Evolutionary conservation across 768 basidiomycete genomes (phyloP).

Genomic region (Vishniacozyma victoriae): DNA sequence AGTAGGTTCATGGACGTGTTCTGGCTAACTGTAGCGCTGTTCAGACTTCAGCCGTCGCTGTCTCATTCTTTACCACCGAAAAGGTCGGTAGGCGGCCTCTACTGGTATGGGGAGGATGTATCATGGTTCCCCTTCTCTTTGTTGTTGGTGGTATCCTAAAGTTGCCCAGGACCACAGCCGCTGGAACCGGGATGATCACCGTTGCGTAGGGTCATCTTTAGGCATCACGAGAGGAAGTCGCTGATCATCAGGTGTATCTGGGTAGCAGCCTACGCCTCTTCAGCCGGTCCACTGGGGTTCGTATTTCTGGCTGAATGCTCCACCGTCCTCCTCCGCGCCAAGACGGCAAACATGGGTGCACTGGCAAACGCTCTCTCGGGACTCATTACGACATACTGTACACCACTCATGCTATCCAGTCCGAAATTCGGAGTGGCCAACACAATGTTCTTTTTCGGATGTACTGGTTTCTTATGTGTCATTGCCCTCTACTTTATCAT

Average conservation of each 20-base stretch:
- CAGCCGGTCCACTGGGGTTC: neutral
- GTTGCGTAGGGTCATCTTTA: neutral
- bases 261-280: neutral
- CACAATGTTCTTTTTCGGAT: neutral
- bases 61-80: conserved; percentile 9
- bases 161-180: neutral
- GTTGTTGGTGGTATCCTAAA: conserved; percentile 5
- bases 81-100: conserved; percentile 5
- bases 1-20: neutral
- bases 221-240: too few relatives aligned
- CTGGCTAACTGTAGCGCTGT: neutral
- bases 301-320: neutral
- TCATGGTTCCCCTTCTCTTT: conserved; percentile 3
- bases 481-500: neutral
- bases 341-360: neutral
- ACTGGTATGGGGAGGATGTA: conserved; percentile 3
- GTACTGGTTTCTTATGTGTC: neutral
- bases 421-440: neutral
- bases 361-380: neutral
- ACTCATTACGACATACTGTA: neutral
- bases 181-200: neutral
- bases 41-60: neutral
- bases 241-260: neutral
- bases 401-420: neutral
- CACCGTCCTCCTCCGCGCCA: neutral